These are phyloP conservation scores for Sideroxylon spinosum DNA, from an alignment of 179 eudicot species.

Conservation along the genomic window DNA sequence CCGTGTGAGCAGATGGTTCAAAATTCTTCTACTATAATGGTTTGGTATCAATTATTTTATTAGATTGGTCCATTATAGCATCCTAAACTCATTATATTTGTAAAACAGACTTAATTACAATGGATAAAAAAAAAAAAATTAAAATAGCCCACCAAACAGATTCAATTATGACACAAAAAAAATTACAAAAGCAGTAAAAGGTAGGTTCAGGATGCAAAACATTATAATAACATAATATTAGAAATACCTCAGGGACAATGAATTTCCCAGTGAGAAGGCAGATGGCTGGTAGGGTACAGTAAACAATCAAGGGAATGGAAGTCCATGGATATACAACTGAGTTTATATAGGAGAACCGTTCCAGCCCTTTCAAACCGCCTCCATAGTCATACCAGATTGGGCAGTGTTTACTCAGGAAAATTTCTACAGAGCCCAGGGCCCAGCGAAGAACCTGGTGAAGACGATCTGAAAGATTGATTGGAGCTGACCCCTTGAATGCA, in stretches of 20 bases:
- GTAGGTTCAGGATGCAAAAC: background rate
- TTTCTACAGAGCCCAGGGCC: slow-evolving; percentile 95
- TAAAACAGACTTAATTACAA: background rate
- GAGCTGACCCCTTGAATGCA: slow-evolving; percentile 92
- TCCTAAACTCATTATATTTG: background rate
- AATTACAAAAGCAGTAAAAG: background rate
- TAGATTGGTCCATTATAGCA: background rate
- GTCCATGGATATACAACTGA: slow-evolving; percentile 89
- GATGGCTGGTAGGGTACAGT: slow-evolving; percentile 82
- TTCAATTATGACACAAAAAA: background rate
- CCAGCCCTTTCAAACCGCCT: slow-evolving; percentile 70
- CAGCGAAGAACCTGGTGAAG: slow-evolving; percentile 94
- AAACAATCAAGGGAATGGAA: slow-evolving; percentile 70
- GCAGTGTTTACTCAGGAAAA: slow-evolving; percentile 73
- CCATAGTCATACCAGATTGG: slow-evolving; percentile 91
- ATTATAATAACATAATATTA: background rate
- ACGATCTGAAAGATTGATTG: slow-evolving; percentile 90
- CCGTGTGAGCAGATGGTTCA: background rate
- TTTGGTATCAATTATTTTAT: background rate
- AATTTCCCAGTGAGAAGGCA: slow-evolving; percentile 86
- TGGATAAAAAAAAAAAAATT: background rate
- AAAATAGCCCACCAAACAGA: too few relatives aligned
- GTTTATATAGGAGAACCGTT: slow-evolving; percentile 77
- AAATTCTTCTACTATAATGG: background rate
- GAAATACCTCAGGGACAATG: slow-evolving; percentile 77